Evolutionary conservation across 768 basidiomycete species (phyloP).

Genomic region (Suillus brevipes): DNA sequence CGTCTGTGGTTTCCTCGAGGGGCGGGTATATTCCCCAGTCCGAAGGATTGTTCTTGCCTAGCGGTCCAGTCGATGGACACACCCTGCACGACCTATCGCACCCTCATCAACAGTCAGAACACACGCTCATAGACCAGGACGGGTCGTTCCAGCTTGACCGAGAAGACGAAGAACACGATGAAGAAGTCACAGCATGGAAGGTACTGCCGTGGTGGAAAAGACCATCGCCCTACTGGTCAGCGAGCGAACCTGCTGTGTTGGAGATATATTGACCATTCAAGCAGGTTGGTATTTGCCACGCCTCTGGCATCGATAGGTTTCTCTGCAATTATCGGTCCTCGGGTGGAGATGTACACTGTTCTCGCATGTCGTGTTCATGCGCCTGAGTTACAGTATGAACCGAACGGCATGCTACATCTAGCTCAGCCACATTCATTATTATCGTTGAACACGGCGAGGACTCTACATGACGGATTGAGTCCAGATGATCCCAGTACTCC

Average conservation of each 20-base stretch:
- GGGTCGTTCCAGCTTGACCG: constrained; percentile 17
- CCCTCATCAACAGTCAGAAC: constrained; percentile 37
- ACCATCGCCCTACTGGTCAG: constrained; percentile 74
- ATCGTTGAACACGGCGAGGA: background rate
- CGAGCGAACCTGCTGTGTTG: constrained; percentile 5
- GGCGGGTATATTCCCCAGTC: constrained; percentile 24
- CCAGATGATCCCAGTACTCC: constrained; percentile 1
- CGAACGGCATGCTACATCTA: background rate
- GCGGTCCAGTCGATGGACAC: constrained; percentile 47
- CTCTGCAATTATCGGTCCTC: constrained; percentile 63
- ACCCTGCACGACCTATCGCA: constrained; percentile 47
- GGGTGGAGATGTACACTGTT: constrained; percentile 71
- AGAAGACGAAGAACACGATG: constrained; percentile 31
- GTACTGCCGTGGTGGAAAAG: constrained; percentile 71
- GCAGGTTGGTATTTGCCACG: constrained; percentile 52
- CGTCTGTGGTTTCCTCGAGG: constrained; percentile 21
- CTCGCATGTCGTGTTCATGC: constrained; percentile 70
- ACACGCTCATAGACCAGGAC: constrained; percentile 29
- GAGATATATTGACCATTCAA: constrained; percentile 27
- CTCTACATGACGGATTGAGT: background rate
- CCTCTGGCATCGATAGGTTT: constrained; percentile 58
- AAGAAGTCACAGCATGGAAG: constrained; percentile 27
- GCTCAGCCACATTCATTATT: background rate
- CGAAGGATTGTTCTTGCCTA: constrained; percentile 43
- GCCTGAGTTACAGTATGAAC: constrained; percentile 46